A percentile compares a stretch with the other conserved stretches of the same genome.
These are phyloP conservation scores for Medicago arabica DNA, from an alignment of 306 rosid genomes.

Conservation along the genomic window DNA sequence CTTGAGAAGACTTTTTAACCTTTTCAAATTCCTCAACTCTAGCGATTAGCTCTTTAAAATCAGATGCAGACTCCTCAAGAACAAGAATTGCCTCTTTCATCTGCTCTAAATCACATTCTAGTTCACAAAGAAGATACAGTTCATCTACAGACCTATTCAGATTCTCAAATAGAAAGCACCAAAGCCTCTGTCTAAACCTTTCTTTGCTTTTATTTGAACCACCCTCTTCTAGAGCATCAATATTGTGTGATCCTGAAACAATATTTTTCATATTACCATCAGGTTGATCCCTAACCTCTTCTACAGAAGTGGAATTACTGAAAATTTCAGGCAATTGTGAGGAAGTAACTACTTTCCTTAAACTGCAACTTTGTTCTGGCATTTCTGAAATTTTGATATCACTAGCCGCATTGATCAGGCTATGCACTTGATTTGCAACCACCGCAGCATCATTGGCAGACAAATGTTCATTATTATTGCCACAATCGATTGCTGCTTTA, in stretches of 20 bases:
- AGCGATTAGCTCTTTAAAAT: constrained; percentile 79
- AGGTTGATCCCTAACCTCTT: constrained; percentile 47
- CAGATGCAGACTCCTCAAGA: constrained; percentile 95
- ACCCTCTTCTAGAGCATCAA: constrained; percentile 62
- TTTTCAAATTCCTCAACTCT: constrained; percentile 96
- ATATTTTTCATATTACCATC: constrained; percentile 45
- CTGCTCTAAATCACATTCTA: constrained; percentile 95
- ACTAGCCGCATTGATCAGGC: constrained; percentile 45
- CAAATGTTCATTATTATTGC: constrained; percentile 33
- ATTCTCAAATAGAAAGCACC: constrained; percentile 99
- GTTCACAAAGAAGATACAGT: constrained; percentile 97
- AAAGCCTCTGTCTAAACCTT: constrained; percentile 95
- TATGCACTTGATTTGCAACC: constrained; percentile 37
- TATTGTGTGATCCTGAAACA: constrained; percentile 57
- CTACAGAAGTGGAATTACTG: constrained; percentile 47
- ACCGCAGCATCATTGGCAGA: constrained; percentile 38
- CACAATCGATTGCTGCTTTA: constrained; percentile 45
- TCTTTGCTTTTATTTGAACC: constrained; percentile 89
- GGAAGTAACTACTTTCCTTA: constrained; percentile 38
- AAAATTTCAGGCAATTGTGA: constrained; percentile 47
- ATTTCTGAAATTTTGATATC: constrained; percentile 42
- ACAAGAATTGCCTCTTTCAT: constrained; percentile 99
- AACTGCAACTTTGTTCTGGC: constrained; percentile 40
- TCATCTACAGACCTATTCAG: constrained; percentile 99
- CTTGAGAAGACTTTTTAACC: constrained; percentile 78